A percentile compares a stretch with the other conserved stretches of the same genome.
Evolutionary conservation across 345 rosid species (phyloP).

Genomic region (Populus euphratica): DNA sequence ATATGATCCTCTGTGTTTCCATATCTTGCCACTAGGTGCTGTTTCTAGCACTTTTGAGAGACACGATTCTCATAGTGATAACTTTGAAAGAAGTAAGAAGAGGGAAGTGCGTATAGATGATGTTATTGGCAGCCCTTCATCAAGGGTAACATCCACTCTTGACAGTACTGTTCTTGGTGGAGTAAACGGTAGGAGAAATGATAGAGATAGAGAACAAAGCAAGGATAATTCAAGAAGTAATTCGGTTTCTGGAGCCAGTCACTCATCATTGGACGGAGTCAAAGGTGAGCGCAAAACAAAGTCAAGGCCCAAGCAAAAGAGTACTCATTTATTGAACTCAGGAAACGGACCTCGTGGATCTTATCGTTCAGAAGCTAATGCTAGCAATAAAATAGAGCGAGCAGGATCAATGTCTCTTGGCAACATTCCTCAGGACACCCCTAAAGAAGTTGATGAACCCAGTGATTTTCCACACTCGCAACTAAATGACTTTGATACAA

Average conservation of each 20-base stretch:
- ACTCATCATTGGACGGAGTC: conserved; percentile 18
- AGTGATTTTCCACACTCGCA: conserved; percentile 46
- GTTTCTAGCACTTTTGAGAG: conserved; percentile 53
- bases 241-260: conserved; percentile 26
- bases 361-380: conserved; percentile 8
- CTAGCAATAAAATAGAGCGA: conserved; percentile 13
- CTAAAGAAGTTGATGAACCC: conserved; percentile 46
- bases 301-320: conserved; percentile 61
- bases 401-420: conserved; percentile 14
- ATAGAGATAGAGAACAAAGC: conserved; percentile 40
- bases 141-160: conserved; percentile 54
- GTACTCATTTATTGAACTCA: conserved; percentile 33
- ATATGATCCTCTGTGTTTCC: conserved; percentile 1
- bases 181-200: conserved; percentile 50
- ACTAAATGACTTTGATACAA: conserved; percentile 51
- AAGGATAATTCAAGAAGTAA: conserved; percentile 34
- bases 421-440: conserved; percentile 12
- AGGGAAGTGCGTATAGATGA: conserved; percentile 68
- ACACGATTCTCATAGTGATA: conserved; percentile 32
- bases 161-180: conserved; percentile 43
- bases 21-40: conserved; percentile 49
- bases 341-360: conserved; percentile 30
- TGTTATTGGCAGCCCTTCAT: conserved; percentile 66
- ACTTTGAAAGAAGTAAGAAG: conserved; percentile 25
- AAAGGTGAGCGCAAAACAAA: conserved; percentile 43